Percentiles rank a stretch among this genome's conserved stretches.
Conservation (phyloP, 768 basidiomycete genomes). For the Tephrocybe sp. region DNA sequence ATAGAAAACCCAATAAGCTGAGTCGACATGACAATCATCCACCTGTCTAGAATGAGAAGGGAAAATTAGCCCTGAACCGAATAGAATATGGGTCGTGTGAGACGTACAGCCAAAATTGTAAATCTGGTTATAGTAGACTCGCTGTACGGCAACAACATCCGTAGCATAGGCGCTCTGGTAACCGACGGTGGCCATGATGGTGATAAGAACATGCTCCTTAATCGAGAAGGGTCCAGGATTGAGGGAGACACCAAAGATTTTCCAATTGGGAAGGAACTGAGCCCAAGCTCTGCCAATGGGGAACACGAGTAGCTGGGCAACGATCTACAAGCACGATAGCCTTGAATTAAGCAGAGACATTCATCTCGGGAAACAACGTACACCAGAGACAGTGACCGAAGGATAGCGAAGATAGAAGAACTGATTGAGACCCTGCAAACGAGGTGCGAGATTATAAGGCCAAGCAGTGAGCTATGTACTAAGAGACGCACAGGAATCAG, state of each 20-base stretch:
- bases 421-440: constrained; percentile 56
- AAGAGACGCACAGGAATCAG: constrained; percentile 47
- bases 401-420: constrained; percentile 82
- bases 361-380: constrained; percentile 21
- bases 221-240: constrained; percentile 75
- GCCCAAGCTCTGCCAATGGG: constrained; percentile 66
- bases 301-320: constrained; percentile 70
- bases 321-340: constrained; percentile 36
- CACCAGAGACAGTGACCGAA: constrained; percentile 56
- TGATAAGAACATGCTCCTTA: constrained; percentile 72
- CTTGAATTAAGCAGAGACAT: background rate
- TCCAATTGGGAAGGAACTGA: constrained; percentile 48
- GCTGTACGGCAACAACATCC: constrained; percentile 75
- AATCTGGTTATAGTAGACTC: constrained; percentile 67
- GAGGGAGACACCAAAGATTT: constrained; percentile 48
- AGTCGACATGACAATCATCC: constrained; percentile 76
- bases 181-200: constrained; percentile 47
- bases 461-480: background rate
- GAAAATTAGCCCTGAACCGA: constrained; percentile 1
- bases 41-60: constrained; percentile 63
- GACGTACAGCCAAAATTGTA: constrained; percentile 58
- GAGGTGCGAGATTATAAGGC: background rate
- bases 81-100: background rate
- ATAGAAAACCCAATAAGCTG: constrained; percentile 84
- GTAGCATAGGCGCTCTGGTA: constrained; percentile 66